Evolutionary conservation across 192 early-diverging fungal genomes (phyloP), one percentile per base, ranked within the genome.

Genomic region (Podila horticola): DNA sequence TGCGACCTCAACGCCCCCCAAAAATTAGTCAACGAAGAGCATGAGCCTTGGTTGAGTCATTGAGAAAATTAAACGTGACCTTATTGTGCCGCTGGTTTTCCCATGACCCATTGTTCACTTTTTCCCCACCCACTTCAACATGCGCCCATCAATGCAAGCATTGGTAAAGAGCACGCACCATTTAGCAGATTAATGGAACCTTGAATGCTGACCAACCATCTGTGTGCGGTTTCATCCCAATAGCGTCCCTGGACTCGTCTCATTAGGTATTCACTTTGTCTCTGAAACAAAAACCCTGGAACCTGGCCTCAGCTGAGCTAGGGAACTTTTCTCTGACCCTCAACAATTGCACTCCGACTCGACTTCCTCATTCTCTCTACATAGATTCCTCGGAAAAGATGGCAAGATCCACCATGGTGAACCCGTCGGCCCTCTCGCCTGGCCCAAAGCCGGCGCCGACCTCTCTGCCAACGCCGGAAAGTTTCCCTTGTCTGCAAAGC

Each of bases 361-460:
- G 15, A 17, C 41, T 3, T 30, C 17, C 8, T 12, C 10, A 6
- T 4, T 13, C 29, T 22, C 51, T 26, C 60, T 38, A 26, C 41
- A 34, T 64, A 88, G 89, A 22, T 91, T 91, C 64, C 58, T 84
- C 50, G 83, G 76, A 59, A 76, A 82, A 33, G 86, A 87, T 59
- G 82, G 84, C 3, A 84, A 87, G 30, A 71, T 84, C 29, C 79
- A 88, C 52, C 75, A 83, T 3, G 89, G 89, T 2, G 75, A 90
- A 65, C 88, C 88, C 4, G 60, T 65, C 9, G 28, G 17, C 0
- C 66, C 77, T 0, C 36, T 81, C 1, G 1, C 45, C 7, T 81
- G 77, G 77, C 67, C 77, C 6, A 74, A 73, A 55, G 65, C 59
- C 24, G 29, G 36, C 28, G 57, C 69, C 12, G 49, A 64, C 30